Percentiles rank a stretch among this genome's conserved stretches.
phyloP scores from a whole-genome alignment of 805 yeast species.

The Barnettozyma pratensis region DNA sequence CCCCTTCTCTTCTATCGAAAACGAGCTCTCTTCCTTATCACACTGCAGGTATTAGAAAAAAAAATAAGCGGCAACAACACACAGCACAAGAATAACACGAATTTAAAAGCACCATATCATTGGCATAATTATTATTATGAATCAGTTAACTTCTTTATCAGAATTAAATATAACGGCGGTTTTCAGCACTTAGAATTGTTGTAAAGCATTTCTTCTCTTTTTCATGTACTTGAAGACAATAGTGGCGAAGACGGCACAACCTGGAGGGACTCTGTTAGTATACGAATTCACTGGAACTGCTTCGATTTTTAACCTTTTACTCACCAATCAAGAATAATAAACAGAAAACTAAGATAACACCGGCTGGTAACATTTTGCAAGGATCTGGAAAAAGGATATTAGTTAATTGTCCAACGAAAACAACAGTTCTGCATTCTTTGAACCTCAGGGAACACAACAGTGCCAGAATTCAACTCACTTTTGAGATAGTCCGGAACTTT shows the following conservation, averaged over 20 bases:
- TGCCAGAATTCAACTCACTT: background rate
- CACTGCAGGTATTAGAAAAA: conserved; percentile 2
- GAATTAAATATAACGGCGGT: background rate
- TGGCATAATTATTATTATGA: background rate
- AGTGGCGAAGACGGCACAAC: conserved; percentile 14
- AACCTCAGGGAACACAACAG: no score
- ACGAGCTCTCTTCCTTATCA: background rate
- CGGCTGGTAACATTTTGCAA: conserved; percentile 27
- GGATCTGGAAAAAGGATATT: conserved; percentile 2
- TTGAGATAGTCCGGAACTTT: background rate
- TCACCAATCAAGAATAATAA: conserved; percentile 24
- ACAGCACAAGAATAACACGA: background rate
- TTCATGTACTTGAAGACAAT: conserved; percentile 9
- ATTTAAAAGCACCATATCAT: background rate
- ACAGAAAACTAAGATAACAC: conserved; percentile 29
- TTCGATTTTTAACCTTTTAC: conserved; percentile 3
- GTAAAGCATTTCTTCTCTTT: conserved; percentile 23
- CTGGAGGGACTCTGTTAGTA: conserved; percentile 11
- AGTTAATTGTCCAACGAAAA: background rate
- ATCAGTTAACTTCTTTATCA: background rate
- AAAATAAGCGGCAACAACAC: background rate
- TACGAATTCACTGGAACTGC: no score
- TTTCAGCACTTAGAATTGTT: conserved; percentile 17
- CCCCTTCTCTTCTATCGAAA: background rate
- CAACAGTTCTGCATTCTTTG: no score